These are phyloP conservation scores for Trichothecium sympodiale DNA, from an alignment of 2,329 filamentous ascomycete species.

Conservation along the genomic window DNA sequence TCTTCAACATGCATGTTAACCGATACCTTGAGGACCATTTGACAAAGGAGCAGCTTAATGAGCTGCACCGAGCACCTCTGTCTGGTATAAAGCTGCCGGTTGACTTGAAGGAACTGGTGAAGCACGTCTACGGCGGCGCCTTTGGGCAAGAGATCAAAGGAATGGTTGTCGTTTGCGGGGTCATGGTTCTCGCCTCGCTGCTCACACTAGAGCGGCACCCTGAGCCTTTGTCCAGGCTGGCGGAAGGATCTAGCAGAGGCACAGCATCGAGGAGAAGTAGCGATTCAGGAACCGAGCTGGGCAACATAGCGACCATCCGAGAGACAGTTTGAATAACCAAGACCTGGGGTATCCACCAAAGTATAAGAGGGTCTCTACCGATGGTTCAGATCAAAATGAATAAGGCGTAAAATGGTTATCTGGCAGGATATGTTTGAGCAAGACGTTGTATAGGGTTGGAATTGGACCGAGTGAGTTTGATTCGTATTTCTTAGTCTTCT, in stretches of 20 bases:
- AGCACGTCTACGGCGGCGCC: constrained; percentile 30
- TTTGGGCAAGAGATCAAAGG: constrained; percentile 35
- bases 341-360: too few relatives aligned
- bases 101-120: constrained; percentile 21
- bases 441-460: too few relatives aligned
- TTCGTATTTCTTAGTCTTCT: too few relatives aligned
- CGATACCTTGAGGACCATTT: constrained; percentile 23
- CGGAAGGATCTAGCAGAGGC: constrained; percentile 17
- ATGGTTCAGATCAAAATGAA: too few relatives aligned
- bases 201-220: constrained; percentile 33
- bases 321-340: not conserved
- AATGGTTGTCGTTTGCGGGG: constrained; percentile 31
- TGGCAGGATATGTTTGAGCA: too few relatives aligned
- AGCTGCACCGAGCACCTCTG: constrained; percentile 32
- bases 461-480: too few relatives aligned
- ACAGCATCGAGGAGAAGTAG: constrained; percentile 19
- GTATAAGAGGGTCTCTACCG: too few relatives aligned
- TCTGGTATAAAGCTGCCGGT: constrained; percentile 22
- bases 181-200: constrained; percentile 31
- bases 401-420: too few relatives aligned
- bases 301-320: not conserved
- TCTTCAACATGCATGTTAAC: constrained; percentile 38
- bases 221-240: constrained; percentile 19
- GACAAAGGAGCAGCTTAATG: constrained; percentile 23
- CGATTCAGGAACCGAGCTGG: constrained; percentile 25